Conservation (phyloP, 2,329 filamentous ascomycete species). For the Cryphonectria carpinicola region DNA sequence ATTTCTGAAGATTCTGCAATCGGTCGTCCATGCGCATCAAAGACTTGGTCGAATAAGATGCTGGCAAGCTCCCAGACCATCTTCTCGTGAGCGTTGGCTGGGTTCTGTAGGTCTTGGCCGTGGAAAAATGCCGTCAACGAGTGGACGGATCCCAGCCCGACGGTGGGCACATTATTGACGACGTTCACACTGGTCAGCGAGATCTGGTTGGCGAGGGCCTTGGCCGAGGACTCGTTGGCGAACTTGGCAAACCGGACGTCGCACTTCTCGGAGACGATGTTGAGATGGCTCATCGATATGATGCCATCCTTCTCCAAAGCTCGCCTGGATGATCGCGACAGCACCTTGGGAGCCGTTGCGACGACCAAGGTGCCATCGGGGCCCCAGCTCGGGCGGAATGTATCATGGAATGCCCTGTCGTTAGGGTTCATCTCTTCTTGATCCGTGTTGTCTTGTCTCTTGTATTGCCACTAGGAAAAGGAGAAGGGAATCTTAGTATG, state of each 20-base stretch:
- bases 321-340: constrained; percentile 26
- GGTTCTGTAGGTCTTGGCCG: constrained; percentile 38
- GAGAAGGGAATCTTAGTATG: constrained; percentile 50
- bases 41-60: constrained; percentile 79
- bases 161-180: constrained; percentile 63
- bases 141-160: constrained; percentile 50
- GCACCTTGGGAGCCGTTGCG: constrained; percentile 28
- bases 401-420: constrained; percentile 72
- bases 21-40: constrained; percentile 37
- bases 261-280: constrained; percentile 65
- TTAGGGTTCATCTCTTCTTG: constrained; percentile 64
- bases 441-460: constrained; percentile 73
- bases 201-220: constrained; percentile 59
- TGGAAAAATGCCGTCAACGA: constrained; percentile 55
- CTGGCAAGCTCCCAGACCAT: constrained; percentile 84
- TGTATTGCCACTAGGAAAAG: constrained; percentile 78
- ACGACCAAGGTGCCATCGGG: constrained; percentile 71
- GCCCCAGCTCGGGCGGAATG: constrained; percentile 80
- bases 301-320: constrained; percentile 47
- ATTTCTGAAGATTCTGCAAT: constrained; percentile 22
- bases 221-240: constrained; percentile 59
- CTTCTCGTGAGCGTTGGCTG: constrained; percentile 62
- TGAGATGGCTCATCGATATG: constrained; percentile 57
- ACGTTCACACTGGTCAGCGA: constrained; percentile 57
- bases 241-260: constrained; percentile 70